phyloP scores from a whole-genome alignment of 257 asterid species.

The Leptodermis oblonga region DNA sequence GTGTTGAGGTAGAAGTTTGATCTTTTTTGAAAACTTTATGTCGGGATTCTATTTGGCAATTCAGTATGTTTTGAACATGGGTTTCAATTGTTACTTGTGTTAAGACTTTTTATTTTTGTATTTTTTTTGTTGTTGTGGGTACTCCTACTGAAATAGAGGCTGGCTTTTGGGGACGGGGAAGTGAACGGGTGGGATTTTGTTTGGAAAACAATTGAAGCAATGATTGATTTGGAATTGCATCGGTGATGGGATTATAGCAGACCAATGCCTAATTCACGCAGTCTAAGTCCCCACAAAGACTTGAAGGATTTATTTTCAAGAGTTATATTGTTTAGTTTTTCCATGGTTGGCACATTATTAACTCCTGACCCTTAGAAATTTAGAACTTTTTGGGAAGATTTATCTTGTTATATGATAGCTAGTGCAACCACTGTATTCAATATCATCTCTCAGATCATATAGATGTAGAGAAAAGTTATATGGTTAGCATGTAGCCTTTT shows the following conservation, averaged over 20 bases:
- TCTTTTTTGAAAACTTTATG: not conserved
- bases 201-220: not conserved
- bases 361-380: not conserved
- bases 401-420: not conserved
- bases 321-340: not conserved
- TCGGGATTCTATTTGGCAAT: not conserved
- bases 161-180: not conserved
- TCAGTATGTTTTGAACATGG: not conserved
- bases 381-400: not conserved
- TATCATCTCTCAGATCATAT: not conserved
- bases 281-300: not conserved
- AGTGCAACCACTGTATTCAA: not conserved
- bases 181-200: not conserved
- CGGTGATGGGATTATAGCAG: not conserved
- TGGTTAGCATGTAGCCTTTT: not conserved
- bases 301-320: not conserved
- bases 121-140: not conserved
- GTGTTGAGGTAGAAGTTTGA: constrained; percentile 62
- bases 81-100: not conserved
- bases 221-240: not conserved
- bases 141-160: not conserved
- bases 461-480: not conserved
- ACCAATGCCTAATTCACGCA: not conserved
- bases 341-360: not conserved
- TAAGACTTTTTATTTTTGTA: not conserved